A percentile compares a stretch with the other conserved stretches of the same genome.
phyloP scores from a whole-genome alignment of 176 grass and related monocot species.

The Zizania latifolia region DNA sequence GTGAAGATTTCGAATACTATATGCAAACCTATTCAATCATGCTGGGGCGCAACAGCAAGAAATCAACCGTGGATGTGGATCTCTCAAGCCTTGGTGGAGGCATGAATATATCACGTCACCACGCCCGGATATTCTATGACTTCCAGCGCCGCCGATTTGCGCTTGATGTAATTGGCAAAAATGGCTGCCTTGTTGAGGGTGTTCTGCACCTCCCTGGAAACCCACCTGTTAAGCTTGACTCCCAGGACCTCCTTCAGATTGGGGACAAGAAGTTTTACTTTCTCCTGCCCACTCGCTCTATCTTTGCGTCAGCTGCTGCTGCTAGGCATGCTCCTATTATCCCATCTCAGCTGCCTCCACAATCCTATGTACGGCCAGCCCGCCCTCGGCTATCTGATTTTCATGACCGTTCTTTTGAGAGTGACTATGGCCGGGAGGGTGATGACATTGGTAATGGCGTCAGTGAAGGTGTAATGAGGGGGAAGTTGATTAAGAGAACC shows the following conservation, averaged over 20 bases:
- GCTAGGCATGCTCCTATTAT: constrained; percentile 39
- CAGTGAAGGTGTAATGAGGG: constrained; percentile 21
- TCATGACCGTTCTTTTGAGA: constrained; percentile 38
- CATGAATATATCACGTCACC: constrained; percentile 86
- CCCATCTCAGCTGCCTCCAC: constrained; percentile 22
- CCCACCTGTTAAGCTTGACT: constrained; percentile 74
- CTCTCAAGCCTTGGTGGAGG: constrained; percentile 75
- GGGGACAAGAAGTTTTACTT: constrained; percentile 95
- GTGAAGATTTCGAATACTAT: constrained; percentile 93
- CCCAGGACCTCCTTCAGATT: constrained; percentile 87
- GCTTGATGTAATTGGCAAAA: constrained; percentile 88
- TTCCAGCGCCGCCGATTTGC: constrained; percentile 84
- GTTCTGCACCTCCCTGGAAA: constrained; percentile 75
- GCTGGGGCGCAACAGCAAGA: constrained; percentile 85
- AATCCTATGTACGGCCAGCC: constrained; percentile 29
- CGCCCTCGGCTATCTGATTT: constrained; percentile 45
- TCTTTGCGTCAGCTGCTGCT: constrained; percentile 62
- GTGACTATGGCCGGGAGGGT: constrained; percentile 41
- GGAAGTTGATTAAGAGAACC: constrained; percentile 35
- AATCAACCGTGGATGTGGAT: constrained; percentile 82
- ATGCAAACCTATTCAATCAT: constrained; percentile 98
- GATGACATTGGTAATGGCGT: constrained; percentile 50
- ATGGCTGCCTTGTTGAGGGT: constrained; percentile 77
- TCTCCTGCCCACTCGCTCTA: constrained; percentile 62
- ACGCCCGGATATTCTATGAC: constrained; percentile 88